phyloP scores from a whole-genome alignment of 306 rosid genomes.

The Citrullus colocynthis region DNA sequence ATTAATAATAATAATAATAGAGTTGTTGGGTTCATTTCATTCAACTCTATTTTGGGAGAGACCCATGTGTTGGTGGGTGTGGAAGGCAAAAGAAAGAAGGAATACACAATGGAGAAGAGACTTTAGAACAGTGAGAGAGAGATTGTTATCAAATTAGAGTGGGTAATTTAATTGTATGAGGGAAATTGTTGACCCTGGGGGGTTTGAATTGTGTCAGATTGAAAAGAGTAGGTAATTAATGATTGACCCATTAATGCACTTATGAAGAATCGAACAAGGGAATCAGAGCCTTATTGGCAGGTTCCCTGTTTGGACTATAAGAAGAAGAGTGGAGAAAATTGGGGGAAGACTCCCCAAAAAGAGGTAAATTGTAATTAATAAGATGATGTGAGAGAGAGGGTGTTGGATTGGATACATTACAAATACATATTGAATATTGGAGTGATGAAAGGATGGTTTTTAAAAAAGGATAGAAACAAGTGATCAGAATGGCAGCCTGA shows the following conservation, averaged over 20 bases:
- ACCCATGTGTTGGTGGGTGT: background rate
- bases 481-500: background rate
- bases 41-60: background rate
- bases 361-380: background rate
- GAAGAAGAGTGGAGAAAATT: background rate
- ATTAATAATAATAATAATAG: background rate
- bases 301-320: background rate
- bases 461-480: background rate
- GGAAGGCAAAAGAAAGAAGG: too few species aligned
- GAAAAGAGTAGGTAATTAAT: background rate
- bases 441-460: background rate
- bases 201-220: background rate
- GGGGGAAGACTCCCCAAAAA: background rate
- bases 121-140: too few species aligned
- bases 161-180: background rate
- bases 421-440: too few species aligned
- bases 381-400: background rate
- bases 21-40: background rate
- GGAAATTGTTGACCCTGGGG: background rate
- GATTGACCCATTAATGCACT: background rate
- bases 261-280: background rate
- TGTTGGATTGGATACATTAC: background rate
- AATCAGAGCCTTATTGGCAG: background rate
- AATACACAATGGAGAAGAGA: background rate
- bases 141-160: background rate